Evolutionary conservation across 306 rosid genomes (phyloP), one percentile per base, ranked within the genome.

Genomic region (Prosopis cineraria): DNA sequence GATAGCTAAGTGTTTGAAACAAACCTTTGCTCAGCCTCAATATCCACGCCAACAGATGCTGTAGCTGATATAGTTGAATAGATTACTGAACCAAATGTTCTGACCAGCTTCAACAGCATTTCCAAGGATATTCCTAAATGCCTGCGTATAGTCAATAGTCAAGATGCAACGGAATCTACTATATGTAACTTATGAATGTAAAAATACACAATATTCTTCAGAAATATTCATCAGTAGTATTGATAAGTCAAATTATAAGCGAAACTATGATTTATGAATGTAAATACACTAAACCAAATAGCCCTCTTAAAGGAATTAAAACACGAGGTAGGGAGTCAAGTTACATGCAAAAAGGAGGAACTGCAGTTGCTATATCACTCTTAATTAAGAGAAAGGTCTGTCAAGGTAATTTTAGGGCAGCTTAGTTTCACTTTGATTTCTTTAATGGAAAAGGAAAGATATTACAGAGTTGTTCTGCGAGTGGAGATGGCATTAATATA

Each of bases 1-100:
- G 55, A 74, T 41, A 56, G 76, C 52, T n/a, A 50, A 24, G 66
- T 10, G n/a, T 58, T 7, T 58, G 19, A 27, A 58, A 39, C 62
- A 73, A 48, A 95, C 99, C 99, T 93, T 76, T 86, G 86, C 89
- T 95, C 99, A 34, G 99, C 99, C 81, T 95, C 99, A 16, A 95
- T 95, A 83, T 95, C 93, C 52, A 95, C 98, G 56, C 99, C 99
- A 66, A 95, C 99, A 5, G 97, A 79, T 59, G 93, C 81, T 16
- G 89, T 77, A 39, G 96, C 96, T 2, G 98, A 89, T 78, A 95
- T 0, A 6, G 97, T 82, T 47, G 99, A 91, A 89, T 93, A 88
- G 69, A 95, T 93, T 73, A 95, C 88, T 4, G 99, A 84, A 74
- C 99, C 99, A 68, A 91, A 95, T 68, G 84, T 60, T 81, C 93